These are phyloP conservation scores for Cubamyces lactineus DNA, from an alignment of 768 basidiomycete species.

Conservation along the genomic window DNA sequence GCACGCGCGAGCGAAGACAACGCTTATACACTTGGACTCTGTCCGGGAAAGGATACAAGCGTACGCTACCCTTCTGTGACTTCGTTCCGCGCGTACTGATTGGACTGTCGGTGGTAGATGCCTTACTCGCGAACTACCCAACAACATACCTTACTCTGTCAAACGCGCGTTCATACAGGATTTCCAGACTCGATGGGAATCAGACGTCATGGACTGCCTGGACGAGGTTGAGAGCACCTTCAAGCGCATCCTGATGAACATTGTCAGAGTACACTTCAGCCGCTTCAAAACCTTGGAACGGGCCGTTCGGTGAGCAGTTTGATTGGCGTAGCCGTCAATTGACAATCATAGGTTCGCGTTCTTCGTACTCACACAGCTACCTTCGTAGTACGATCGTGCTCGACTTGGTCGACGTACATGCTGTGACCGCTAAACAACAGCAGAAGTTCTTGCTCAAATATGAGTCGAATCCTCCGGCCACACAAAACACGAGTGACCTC, in stretches of 20 bases:
- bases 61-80: neutral
- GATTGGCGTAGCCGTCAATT: too few relatives aligned
- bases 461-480: constrained; percentile 3
- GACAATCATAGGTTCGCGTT: too few relatives aligned
- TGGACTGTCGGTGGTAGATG: constrained; percentile 32
- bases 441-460: constrained; percentile 1
- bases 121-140: constrained; percentile 48
- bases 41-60: neutral
- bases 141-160: constrained; percentile 47
- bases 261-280: constrained; percentile 42
- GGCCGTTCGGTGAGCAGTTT: neutral
- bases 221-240: constrained; percentile 38
- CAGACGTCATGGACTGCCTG: constrained; percentile 40
- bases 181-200: constrained; percentile 44
- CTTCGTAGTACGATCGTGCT: neutral
- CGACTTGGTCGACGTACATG: neutral
- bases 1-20: neutral
- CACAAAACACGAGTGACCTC: neutral
- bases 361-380: too few relatives aligned
- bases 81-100: neutral
- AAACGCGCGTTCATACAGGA: constrained; percentile 43
- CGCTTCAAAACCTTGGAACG: constrained; percentile 31
- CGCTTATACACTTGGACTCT: neutral
- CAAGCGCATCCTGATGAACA: constrained; percentile 33
- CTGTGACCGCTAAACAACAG: neutral